phyloP scores from a whole-genome alignment of 441 rosid genomes.

The Populus hybrid region DNA sequence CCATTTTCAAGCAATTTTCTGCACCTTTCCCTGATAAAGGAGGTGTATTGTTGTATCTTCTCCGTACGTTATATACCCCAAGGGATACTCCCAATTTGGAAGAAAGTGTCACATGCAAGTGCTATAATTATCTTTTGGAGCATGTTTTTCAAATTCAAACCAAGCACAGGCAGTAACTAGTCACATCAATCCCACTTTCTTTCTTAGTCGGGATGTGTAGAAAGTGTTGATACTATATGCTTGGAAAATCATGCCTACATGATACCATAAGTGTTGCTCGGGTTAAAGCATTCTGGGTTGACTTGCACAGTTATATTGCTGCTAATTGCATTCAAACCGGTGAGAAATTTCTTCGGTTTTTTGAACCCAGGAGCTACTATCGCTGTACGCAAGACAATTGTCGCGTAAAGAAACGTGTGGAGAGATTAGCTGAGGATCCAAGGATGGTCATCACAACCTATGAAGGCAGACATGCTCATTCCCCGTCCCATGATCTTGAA shows the following conservation, averaged over 20 bases:
- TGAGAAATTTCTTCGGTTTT: not conserved
- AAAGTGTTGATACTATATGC: not conserved
- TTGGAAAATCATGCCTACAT: not conserved
- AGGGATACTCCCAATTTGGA: not conserved
- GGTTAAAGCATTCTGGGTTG: not conserved
- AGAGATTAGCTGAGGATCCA: constrained; percentile 54
- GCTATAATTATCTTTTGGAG: too few species aligned
- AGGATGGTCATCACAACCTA: too few species aligned
- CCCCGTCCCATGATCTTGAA: constrained; percentile 45
- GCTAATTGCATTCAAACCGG: not conserved
- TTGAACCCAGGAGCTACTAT: constrained; percentile 76
- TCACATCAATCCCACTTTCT: not conserved
- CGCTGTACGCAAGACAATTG: constrained; percentile 91
- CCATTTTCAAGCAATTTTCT: not conserved
- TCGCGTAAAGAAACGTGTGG: constrained; percentile 91
- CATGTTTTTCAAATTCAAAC: not conserved
- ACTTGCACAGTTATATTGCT: not conserved
- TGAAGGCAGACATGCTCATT: too few species aligned
- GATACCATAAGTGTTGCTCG: not conserved
- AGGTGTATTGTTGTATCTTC: not conserved
- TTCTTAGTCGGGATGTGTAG: not conserved
- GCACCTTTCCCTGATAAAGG: not conserved
- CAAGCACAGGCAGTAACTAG: not conserved
- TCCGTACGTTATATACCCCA: not conserved
- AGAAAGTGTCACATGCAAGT: not conserved